phyloP scores from a whole-genome alignment of 768 basidiomycete species.

The Pulveroboletus ravenelii region DNA sequence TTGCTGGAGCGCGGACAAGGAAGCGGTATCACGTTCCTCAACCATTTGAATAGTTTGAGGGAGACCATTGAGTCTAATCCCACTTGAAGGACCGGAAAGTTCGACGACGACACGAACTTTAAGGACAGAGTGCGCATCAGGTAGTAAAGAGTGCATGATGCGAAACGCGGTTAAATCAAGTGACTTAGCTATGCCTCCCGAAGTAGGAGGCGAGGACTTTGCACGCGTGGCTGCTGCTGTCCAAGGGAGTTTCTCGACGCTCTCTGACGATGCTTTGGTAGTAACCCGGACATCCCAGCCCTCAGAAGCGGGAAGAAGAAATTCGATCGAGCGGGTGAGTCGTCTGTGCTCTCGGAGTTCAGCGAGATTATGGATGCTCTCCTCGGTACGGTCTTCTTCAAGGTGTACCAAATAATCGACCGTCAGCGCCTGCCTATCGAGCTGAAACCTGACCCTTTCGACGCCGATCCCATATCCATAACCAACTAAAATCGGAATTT shows the following conservation, averaged over 20 bases:
- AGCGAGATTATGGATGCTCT: slow-evolving; percentile 46
- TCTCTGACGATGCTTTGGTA: slow-evolving; percentile 67
- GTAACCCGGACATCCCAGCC: slow-evolving; percentile 87
- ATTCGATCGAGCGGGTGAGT: slow-evolving; percentile 75
- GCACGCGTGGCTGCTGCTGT: slow-evolving; percentile 52
- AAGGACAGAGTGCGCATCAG: slow-evolving; percentile 71
- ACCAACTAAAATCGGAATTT: slow-evolving; percentile 68
- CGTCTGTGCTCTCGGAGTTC: slow-evolving; percentile 68
- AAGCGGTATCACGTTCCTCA: slow-evolving; percentile 64
- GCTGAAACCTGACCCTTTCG: slow-evolving; percentile 73
- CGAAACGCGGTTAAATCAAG: slow-evolving; percentile 57
- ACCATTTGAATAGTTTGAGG: slow-evolving; percentile 60
- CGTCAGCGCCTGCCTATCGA: slow-evolving; percentile 76
- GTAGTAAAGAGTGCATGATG: slow-evolving; percentile 65
- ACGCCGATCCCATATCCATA: slow-evolving; percentile 82
- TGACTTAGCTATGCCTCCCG: slow-evolving; percentile 29
- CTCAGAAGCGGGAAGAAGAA: slow-evolving; percentile 65
- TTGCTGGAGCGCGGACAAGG: slow-evolving; percentile 39
- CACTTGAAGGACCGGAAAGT: slow-evolving; percentile 68
- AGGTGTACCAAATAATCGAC: slow-evolving; percentile 82
- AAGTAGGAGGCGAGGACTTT: slow-evolving; percentile 30
- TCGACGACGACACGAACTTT: slow-evolving; percentile 81
- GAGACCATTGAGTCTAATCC: slow-evolving; percentile 83
- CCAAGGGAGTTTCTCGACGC: slow-evolving; percentile 73
- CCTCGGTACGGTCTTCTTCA: slow-evolving; percentile 41